Conservation (phyloP, 2,329 filamentous ascomycete species). For the Penicillium sp. region DNA sequence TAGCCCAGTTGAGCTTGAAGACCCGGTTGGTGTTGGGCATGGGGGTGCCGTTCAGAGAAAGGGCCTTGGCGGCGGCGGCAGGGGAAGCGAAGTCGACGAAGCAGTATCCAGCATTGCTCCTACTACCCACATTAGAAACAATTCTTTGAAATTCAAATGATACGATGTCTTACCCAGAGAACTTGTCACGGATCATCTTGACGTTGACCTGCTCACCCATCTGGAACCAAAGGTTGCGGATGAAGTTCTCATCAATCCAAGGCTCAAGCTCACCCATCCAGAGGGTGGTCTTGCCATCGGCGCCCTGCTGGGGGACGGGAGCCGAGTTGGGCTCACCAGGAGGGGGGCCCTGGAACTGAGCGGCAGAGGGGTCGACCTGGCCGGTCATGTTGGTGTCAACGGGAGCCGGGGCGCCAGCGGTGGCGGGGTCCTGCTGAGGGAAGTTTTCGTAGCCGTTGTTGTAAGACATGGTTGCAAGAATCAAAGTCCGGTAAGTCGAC, state of each 20-base stretch:
- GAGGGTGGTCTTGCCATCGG: conserved; percentile 57
- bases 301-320: conserved; percentile 50
- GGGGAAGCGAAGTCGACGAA: conserved; percentile 89
- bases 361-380: conserved; percentile 57
- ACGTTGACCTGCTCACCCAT: conserved; percentile 95
- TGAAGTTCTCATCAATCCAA: conserved; percentile 99
- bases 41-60: conserved; percentile 79
- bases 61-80: conserved; percentile 84
- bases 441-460: conserved; percentile 65
- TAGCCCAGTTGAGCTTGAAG: conserved; percentile 99
- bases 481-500: conserved; percentile 24
- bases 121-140: conserved; percentile 46
- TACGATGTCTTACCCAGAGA: conserved; percentile 72
- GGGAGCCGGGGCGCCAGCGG: conserved; percentile 47
- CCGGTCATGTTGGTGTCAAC: conserved; percentile 55
- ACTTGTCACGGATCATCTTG: conserved; percentile 99
- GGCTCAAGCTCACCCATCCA: conserved; percentile 98
- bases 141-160: conserved; percentile 11
- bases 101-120: conserved; percentile 95
- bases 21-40: conserved; percentile 93
- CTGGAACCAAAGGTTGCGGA: conserved; percentile 90
- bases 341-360: conserved; percentile 50
- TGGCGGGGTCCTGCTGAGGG: conserved; percentile 56
- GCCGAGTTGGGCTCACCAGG: conserved; percentile 43
- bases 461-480: conserved; percentile 59